These are phyloP conservation scores for Cyamopsis tetragonoloba DNA, from an alignment of 306 rosid genomes.

Conservation along the genomic window DNA sequence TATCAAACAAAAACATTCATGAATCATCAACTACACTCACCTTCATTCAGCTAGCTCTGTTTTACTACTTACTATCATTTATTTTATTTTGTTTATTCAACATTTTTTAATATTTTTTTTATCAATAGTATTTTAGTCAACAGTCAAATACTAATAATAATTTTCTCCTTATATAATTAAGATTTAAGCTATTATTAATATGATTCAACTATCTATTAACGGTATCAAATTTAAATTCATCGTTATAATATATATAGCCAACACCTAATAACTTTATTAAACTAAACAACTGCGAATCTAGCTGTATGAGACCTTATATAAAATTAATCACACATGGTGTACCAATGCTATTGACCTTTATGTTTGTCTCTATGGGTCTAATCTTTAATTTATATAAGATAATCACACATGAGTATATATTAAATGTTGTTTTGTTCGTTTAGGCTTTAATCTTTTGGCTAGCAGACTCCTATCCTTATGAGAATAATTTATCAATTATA, in stretches of 20 bases:
- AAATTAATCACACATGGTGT: not conserved
- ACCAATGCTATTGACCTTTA: not conserved
- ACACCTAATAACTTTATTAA: not conserved
- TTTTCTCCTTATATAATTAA: no score
- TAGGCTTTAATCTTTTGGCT: not conserved
- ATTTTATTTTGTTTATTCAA: no score
- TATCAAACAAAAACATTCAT: not conserved
- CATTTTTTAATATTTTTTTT: no score
- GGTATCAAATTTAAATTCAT: no score
- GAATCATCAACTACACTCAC: conserved; percentile 18
- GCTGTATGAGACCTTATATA: conserved; percentile 9
- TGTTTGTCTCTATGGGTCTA: not conserved
- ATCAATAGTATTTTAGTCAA: no score
- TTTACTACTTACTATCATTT: no score
- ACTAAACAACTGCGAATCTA: not conserved
- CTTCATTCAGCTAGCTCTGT: no score
- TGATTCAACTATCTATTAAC: no score
- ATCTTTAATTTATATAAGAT: conserved; percentile 6
- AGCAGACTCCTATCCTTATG: not conserved
- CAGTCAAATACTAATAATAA: no score
- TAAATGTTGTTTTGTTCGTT: not conserved
- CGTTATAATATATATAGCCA: not conserved
- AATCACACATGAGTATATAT: conserved; percentile 22
- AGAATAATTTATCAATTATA: not conserved
- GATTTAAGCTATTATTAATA: no score